A percentile compares a stretch with the other conserved stretches of the same genome.
phyloP scores from a whole-genome alignment of 73 alveolate genomes.

The Paramecium primaurelia region DNA sequence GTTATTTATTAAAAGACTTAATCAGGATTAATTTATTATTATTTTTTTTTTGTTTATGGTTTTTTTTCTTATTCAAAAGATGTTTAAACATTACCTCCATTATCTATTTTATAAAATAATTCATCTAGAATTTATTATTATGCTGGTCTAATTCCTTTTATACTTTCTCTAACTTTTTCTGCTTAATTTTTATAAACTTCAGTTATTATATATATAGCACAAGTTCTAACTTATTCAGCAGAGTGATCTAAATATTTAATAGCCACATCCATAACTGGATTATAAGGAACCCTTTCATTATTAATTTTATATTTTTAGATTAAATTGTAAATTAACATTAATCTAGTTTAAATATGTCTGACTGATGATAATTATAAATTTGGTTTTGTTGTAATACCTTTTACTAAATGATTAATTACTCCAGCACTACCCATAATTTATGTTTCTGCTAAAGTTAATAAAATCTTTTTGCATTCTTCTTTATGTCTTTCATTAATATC shows the following conservation, averaged over 20 bases:
- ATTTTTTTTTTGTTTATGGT: constrained; percentile 60
- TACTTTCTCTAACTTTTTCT: constrained; percentile 63
- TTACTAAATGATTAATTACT: not conserved
- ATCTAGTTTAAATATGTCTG: constrained; percentile 87
- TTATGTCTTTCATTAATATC: constrained; percentile 43
- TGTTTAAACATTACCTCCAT: constrained; percentile 30
- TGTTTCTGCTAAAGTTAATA: not conserved
- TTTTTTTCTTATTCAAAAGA: constrained; percentile 43
- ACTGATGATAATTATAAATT: constrained; percentile 60
- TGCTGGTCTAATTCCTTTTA: constrained; percentile 58
- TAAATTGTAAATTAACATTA: constrained; percentile 73
- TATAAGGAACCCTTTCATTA: constrained; percentile 79
- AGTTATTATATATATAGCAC: constrained; percentile 82
- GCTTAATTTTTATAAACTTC: constrained; percentile 86
- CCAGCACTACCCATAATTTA: constrained; percentile 18
- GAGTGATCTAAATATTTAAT: constrained; percentile 76
- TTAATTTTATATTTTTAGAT: constrained; percentile 78
- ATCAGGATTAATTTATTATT: constrained; percentile 60
- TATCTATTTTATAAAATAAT: constrained; percentile 49
- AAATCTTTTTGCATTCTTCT: constrained; percentile 40
- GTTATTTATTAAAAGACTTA: constrained; percentile 55
- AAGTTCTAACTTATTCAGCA: constrained; percentile 86
- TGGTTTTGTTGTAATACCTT: constrained; percentile 47
- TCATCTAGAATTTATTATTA: constrained; percentile 56
- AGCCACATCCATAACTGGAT: constrained; percentile 81